phyloP scores from a whole-genome alignment of 2,329 filamentous ascomycete genomes.

The Clarireedia hainanense region DNA sequence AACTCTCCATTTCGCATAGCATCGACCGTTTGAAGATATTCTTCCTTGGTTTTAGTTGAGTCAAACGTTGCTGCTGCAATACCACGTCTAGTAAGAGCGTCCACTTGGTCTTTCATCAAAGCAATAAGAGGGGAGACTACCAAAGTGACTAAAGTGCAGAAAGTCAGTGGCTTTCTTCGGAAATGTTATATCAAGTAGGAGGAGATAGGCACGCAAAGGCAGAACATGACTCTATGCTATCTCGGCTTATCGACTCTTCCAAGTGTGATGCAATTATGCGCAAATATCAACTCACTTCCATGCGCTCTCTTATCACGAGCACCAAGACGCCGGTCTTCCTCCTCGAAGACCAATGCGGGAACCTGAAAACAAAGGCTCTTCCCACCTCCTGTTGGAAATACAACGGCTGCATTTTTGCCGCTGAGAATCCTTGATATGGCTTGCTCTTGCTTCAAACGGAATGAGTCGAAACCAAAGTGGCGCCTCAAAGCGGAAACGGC shows the following conservation, averaged over 20 bases:
- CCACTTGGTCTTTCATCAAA: slow-evolving; percentile 54
- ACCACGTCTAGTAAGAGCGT: slow-evolving; percentile 41
- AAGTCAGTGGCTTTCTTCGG: not conserved
- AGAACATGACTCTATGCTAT: not conserved
- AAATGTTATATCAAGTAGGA: not conserved
- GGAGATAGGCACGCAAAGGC: not conserved
- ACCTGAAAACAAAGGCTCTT: slow-evolving; percentile 37
- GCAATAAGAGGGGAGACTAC: slow-evolving; percentile 50
- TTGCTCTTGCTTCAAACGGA: slow-evolving; percentile 38
- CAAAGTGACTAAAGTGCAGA: slow-evolving; percentile 35
- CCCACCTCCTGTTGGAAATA: slow-evolving; percentile 37
- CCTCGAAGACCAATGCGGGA: slow-evolving; percentile 36
- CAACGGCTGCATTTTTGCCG: slow-evolving; percentile 36
- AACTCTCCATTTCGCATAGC: slow-evolving; percentile 40
- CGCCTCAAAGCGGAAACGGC: slow-evolving; percentile 31
- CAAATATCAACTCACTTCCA: slow-evolving; percentile 29
- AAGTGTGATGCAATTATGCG: not conserved
- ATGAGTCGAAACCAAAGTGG: slow-evolving; percentile 34
- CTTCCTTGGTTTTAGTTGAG: slow-evolving; percentile 42
- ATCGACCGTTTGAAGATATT: slow-evolving; percentile 35
- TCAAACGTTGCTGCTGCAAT: slow-evolving; percentile 48
- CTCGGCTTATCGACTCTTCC: not conserved
- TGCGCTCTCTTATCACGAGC: slow-evolving; percentile 15
- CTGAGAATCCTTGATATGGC: slow-evolving; percentile 36
- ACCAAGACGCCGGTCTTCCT: slow-evolving; percentile 30